phyloP scores from a whole-genome alignment of 495 filamentous ascomycete genomes.

The Annulohypoxylon stygium region DNA sequence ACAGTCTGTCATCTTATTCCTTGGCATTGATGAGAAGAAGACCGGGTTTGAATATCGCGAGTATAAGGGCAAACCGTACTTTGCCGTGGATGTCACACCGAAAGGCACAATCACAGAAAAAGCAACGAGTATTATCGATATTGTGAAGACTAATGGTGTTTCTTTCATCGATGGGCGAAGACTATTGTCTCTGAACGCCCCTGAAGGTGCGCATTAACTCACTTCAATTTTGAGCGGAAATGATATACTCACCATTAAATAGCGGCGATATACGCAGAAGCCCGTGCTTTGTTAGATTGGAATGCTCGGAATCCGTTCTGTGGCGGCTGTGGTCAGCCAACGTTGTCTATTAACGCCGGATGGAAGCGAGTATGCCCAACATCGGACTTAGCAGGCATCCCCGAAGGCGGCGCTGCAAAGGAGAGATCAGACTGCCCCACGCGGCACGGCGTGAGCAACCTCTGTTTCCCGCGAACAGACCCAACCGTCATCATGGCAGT shows the following conservation, averaged over 20 bases:
- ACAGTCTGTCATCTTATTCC: conserved; percentile 80
- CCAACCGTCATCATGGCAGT: conserved; percentile 96
- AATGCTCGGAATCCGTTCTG: conserved; percentile 94
- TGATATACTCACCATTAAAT: conserved; percentile 12
- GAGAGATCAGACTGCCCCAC: conserved; percentile 80
- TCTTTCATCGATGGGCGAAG: conserved; percentile 51
- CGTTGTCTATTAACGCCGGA: conserved; percentile 87
- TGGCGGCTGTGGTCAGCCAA: conserved; percentile 81
- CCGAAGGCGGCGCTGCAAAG: conserved; percentile 54
- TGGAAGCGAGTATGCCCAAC: conserved; percentile 92
- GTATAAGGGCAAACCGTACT: conserved; percentile 84
- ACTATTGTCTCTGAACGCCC: conserved; percentile 57
- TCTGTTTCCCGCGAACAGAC: conserved; percentile 93
- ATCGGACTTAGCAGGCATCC: conserved; percentile 69
- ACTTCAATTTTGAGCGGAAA: background rate
- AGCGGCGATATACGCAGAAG: conserved; percentile 94
- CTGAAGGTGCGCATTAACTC: conserved; percentile 53
- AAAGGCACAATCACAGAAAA: conserved; percentile 69
- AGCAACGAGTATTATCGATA: conserved; percentile 64
- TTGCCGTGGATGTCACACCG: conserved; percentile 90
- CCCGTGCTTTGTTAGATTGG: conserved; percentile 92
- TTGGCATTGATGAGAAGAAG: conserved; percentile 82
- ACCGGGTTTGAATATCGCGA: conserved; percentile 61
- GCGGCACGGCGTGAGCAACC: conserved; percentile 79
- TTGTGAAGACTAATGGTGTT: conserved; percentile 49